These are phyloP conservation scores for Platanthera zijinensis DNA, from an alignment of 106 monocot species.

Conservation along the genomic window DNA sequence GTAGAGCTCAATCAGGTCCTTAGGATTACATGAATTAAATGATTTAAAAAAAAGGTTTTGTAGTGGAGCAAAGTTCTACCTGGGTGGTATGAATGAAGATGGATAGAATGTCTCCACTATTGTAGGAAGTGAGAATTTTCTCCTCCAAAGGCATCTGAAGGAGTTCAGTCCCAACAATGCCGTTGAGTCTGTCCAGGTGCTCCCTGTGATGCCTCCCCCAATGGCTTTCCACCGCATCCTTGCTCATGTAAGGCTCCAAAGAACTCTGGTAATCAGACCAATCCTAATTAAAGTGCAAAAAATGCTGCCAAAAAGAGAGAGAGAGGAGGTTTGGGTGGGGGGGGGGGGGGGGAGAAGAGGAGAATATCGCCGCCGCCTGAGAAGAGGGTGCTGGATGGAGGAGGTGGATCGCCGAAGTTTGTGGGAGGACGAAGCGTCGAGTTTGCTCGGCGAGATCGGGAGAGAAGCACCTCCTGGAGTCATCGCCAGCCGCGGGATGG, in stretches of 20 bases:
- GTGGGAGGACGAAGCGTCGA: too few relatives aligned
- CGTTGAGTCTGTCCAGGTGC: constrained; percentile 68
- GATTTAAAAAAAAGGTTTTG: not conserved
- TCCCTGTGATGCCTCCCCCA: constrained; percentile 70
- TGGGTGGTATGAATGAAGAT: constrained; percentile 73
- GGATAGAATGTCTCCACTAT: constrained; percentile 61
- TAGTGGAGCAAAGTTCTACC: constrained; percentile 16
- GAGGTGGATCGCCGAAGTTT: too few relatives aligned
- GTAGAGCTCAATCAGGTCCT: not conserved
- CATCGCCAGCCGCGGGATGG: too few relatives aligned
- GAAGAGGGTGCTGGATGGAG: too few relatives aligned
- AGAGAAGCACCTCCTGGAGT: too few relatives aligned
- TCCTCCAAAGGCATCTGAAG: constrained; percentile 44
- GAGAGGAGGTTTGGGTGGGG: not conserved
- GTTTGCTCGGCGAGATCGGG: too few relatives aligned
- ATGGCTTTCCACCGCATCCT: constrained; percentile 60
- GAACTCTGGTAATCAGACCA: constrained; percentile 29
- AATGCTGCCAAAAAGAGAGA: not conserved
- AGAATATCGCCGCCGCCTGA: too few relatives aligned
- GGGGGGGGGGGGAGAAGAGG: not conserved
- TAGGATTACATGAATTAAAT: not conserved
- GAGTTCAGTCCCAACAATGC: constrained; percentile 50
- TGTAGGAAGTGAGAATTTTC: constrained; percentile 53
- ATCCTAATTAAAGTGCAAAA: not conserved
- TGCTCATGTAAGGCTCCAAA: constrained; percentile 82